Percentiles rank a stretch among this genome's conserved stretches.
Conservation (phyloP, 768 basidiomycete species). For the Pleurotus tuber-regium region DNA sequence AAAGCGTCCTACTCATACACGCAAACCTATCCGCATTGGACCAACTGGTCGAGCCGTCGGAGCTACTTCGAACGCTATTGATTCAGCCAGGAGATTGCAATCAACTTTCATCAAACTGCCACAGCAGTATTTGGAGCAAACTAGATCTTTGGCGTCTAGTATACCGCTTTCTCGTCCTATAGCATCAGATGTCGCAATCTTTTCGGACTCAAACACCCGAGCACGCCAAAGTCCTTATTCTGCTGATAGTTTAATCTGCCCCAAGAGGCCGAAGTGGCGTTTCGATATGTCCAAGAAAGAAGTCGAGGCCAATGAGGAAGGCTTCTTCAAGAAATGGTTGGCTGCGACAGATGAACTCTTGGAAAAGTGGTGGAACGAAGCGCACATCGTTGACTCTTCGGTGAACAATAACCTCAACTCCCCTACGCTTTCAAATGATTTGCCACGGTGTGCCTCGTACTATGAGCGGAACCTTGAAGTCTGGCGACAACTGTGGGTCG, state of each 20-base stretch:
- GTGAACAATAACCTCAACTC: too few species aligned
- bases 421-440: constrained; percentile 17
- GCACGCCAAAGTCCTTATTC: too few species aligned
- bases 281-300: constrained; percentile 86
- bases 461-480: constrained; percentile 94
- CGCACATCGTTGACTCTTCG: too few species aligned
- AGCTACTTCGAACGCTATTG: constrained; percentile 21
- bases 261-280: constrained; percentile 81
- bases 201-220: constrained; percentile 17
- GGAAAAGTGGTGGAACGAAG: constrained; percentile 43
- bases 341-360: constrained; percentile 57
- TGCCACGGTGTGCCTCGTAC: constrained; percentile 70
- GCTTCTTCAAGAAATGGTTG: constrained; percentile 78
- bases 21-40: constrained; percentile 25
- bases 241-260: constrained; percentile 47
- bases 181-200: constrained; percentile 33
- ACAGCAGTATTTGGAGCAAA: constrained; percentile 55
- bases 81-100: constrained; percentile 54
- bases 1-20: constrained; percentile 27
- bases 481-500: constrained; percentile 85
- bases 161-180: constrained; percentile 60
- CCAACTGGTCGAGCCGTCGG: too few species aligned
- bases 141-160: constrained; percentile 52
- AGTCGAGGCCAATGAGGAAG: constrained; percentile 90
- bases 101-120: constrained; percentile 69